These are phyloP conservation scores for Gossypium mustelinum DNA, from an alignment of 345 rosid genomes.

Conservation along the genomic window DNA sequence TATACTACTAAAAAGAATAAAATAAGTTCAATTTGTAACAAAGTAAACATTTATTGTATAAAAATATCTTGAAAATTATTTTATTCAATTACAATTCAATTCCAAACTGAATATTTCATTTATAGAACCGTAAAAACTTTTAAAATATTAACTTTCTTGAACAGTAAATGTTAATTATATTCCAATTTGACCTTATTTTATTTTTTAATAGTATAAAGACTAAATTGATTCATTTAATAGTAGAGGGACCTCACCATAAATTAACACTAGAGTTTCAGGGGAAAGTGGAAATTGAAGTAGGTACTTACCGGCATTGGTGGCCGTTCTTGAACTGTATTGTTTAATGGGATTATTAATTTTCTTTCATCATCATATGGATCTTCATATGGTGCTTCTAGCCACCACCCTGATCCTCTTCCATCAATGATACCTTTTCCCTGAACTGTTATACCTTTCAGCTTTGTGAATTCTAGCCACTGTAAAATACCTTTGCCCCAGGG, in stretches of 20 bases:
- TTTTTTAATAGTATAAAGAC: too few species aligned
- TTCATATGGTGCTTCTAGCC: constrained; percentile 59
- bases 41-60: too few species aligned
- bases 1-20: too few species aligned
- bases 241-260: background rate
- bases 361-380: constrained; percentile 58
- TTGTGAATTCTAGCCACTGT: constrained; percentile 87
- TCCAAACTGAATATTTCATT: too few species aligned
- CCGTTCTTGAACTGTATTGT: constrained; percentile 36
- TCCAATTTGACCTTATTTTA: too few species aligned
- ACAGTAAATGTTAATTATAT: too few species aligned
- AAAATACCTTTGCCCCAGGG: constrained; percentile 73
- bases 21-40: too few species aligned
- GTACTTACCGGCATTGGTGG: constrained; percentile 50
- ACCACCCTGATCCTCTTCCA: constrained; percentile 95
- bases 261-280: background rate
- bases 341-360: constrained; percentile 53
- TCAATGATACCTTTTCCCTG: constrained; percentile 83
- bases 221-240: too few species aligned
- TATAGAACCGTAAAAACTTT: too few species aligned
- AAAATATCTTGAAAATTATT: too few species aligned
- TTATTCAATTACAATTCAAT: too few species aligned
- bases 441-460: constrained; percentile 71
- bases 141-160: too few species aligned
- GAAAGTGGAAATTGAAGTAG: background rate